phyloP scores from a whole-genome alignment of 1,139 yeast species.

The Pichia sp. region DNA sequence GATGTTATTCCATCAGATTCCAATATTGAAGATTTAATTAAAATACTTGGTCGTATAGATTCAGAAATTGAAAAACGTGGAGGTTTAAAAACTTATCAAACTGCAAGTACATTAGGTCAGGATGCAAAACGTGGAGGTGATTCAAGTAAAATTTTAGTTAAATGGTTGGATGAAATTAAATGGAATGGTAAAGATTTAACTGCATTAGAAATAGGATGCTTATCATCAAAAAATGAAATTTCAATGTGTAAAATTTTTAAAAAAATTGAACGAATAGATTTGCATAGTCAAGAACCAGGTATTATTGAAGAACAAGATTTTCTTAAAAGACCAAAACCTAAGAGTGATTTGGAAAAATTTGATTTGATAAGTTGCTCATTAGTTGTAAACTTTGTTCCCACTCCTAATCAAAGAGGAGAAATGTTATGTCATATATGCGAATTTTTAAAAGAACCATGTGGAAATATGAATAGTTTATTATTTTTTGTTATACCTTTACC shows the following conservation, averaged over 20 bases:
- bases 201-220: conserved; percentile 80
- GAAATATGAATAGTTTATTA: conserved; percentile 25
- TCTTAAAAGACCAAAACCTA: conserved; percentile 67
- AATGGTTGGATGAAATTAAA: conserved; percentile 50
- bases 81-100: conserved; percentile 69
- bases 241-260: conserved; percentile 48
- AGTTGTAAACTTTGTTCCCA: conserved; percentile 84
- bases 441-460: conserved; percentile 42
- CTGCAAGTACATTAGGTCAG: conserved; percentile 88
- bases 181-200: conserved; percentile 7
- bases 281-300: conserved; percentile 69
- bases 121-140: conserved; percentile 78
- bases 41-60: conserved; percentile 47
- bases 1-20: conserved; percentile 4
- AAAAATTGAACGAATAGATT: conserved; percentile 59
- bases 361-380: conserved; percentile 74
- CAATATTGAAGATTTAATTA: conserved; percentile 17
- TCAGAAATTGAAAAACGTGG: conserved; percentile 57
- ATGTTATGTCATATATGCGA: conserved; percentile 60
- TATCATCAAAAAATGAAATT: conserved; percentile 64
- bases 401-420: conserved; percentile 61
- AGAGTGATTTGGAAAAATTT: conserved; percentile 39
- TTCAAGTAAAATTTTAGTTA: conserved; percentile 66
- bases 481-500: conserved; percentile 87
- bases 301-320: conserved; percentile 72